A percentile compares a stretch with the other conserved stretches of the same genome.
These are phyloP conservation scores for Erodium moschatum DNA, from an alignment of 441 rosid species.

Conservation along the genomic window DNA sequence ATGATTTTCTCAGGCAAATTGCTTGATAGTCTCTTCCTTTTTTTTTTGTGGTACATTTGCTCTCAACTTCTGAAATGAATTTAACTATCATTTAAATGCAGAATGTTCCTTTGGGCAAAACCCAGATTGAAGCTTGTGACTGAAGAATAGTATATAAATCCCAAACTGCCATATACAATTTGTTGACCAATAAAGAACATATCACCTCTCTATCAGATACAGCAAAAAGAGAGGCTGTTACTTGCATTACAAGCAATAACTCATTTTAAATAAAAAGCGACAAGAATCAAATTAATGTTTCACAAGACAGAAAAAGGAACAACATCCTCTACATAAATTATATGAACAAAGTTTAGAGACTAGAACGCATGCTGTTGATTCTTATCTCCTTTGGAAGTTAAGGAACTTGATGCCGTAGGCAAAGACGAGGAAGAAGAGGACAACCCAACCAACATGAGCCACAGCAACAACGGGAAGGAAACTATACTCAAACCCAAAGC, in stretches of 20 bases:
- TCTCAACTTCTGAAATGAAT: too few relatives aligned
- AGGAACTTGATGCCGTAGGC: slow-evolving; percentile 61
- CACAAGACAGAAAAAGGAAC: neutral
- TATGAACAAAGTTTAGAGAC: too few relatives aligned
- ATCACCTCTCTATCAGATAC: neutral
- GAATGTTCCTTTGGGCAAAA: too few relatives aligned
- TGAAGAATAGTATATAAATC: neutral
- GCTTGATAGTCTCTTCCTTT: too few relatives aligned
- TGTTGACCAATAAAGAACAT: neutral
- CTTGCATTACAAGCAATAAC: too few relatives aligned
- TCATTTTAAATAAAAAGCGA: neutral
- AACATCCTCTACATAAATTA: too few relatives aligned
- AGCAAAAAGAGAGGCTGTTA: neutral
- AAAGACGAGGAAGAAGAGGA: slow-evolving; percentile 54
- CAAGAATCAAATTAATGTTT: neutral
- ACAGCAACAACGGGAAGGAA: slow-evolving; percentile 68
- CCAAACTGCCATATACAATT: neutral
- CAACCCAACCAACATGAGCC: slow-evolving; percentile 52
- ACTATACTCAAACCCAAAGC: slow-evolving; percentile 45
- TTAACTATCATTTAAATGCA: too few relatives aligned
- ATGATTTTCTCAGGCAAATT: too few relatives aligned
- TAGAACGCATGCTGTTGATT: neutral
- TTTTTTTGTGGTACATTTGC: too few relatives aligned
- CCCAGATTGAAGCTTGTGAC: too few relatives aligned
- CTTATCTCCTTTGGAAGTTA: slow-evolving; percentile 46